phyloP scores from a whole-genome alignment of 2,329 filamentous ascomycete genomes.

The Paecilomyces dactylethromorphus region DNA sequence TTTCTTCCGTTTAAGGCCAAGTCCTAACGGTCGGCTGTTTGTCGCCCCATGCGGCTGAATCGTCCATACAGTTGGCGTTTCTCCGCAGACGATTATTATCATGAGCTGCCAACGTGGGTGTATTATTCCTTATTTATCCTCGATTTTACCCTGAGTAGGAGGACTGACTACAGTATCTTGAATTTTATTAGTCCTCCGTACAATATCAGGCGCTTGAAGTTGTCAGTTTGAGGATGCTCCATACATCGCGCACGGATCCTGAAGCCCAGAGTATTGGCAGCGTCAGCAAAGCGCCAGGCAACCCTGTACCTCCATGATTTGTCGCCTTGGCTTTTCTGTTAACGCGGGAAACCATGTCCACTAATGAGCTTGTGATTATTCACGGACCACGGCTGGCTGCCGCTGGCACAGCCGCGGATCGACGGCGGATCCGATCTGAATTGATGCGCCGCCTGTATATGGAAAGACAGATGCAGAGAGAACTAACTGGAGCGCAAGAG shows the following conservation, averaged over 20 bases:
- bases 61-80: too few species aligned
- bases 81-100: too few species aligned
- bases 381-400: conserved; percentile 8
- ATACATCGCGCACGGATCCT: neutral
- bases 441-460: conserved; percentile 9
- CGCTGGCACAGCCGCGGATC: conserved; percentile 7
- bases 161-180: neutral
- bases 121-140: too few species aligned
- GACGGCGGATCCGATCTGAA: conserved; percentile 7
- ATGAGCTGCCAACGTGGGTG: too few species aligned
- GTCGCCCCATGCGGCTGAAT: too few species aligned
- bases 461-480: conserved; percentile 3
- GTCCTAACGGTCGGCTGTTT: too few species aligned
- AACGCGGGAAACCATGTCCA: neutral
- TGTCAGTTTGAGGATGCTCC: neutral
- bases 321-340: neutral
- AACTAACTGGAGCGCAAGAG: neutral
- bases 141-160: neutral
- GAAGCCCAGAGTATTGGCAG: neutral
- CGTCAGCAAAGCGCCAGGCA: neutral
- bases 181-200: neutral
- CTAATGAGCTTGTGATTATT: conserved; percentile 5
- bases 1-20: too few species aligned
- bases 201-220: neutral
- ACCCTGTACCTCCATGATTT: neutral